A percentile compares a stretch with the other conserved stretches of the same genome.
Evolutionary conservation across 1,284 basidiomycete genomes (phyloP).

Genomic region (Cryptococcus floricola): DNA sequence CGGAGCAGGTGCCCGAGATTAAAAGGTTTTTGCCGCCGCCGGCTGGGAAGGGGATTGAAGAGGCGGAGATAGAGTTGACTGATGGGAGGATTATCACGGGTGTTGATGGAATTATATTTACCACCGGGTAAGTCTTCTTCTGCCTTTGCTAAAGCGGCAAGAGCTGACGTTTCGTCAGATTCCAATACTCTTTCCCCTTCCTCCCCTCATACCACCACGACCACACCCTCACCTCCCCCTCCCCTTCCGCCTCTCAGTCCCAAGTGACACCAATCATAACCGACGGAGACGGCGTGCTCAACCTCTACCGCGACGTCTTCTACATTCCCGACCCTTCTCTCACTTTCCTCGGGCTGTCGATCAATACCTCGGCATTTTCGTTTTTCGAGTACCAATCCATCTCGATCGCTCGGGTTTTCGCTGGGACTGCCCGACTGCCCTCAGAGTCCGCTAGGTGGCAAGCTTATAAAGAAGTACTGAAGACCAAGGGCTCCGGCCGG

Average conservation of each 20-base stretch:
- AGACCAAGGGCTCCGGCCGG: slow-evolving; percentile 22
- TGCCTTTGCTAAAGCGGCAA: neutral
- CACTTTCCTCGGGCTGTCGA: slow-evolving; percentile 42
- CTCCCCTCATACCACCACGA: slow-evolving; percentile 52
- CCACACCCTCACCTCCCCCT: slow-evolving; percentile 23
- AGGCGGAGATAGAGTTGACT: slow-evolving; percentile 47
- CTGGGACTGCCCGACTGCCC: slow-evolving; percentile 28
- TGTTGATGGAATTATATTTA: slow-evolving; percentile 51
- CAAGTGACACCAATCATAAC: slow-evolving; percentile 45
- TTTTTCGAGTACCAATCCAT: slow-evolving; percentile 40
- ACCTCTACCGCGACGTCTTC: slow-evolving; percentile 53
- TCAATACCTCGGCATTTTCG: slow-evolving; percentile 34
- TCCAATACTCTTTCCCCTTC: slow-evolving; percentile 55
- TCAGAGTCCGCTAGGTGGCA: slow-evolving; percentile 4
- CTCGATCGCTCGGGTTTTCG: slow-evolving; percentile 27
- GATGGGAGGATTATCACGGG: slow-evolving; percentile 51
- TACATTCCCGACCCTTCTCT: slow-evolving; percentile 57
- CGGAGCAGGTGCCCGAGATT: slow-evolving; percentile 44
- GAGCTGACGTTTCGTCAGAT: slow-evolving; percentile 14
- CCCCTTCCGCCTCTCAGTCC: neutral
- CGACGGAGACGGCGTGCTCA: slow-evolving; percentile 52
- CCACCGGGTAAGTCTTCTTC: slow-evolving; percentile 49
- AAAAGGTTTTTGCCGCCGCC: slow-evolving; percentile 33
- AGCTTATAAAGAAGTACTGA: slow-evolving; percentile 15
- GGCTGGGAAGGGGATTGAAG: slow-evolving; percentile 21